phyloP scores from a whole-genome alignment of 2,329 filamentous ascomycete genomes.

The Penicillium capsulatum region DNA sequence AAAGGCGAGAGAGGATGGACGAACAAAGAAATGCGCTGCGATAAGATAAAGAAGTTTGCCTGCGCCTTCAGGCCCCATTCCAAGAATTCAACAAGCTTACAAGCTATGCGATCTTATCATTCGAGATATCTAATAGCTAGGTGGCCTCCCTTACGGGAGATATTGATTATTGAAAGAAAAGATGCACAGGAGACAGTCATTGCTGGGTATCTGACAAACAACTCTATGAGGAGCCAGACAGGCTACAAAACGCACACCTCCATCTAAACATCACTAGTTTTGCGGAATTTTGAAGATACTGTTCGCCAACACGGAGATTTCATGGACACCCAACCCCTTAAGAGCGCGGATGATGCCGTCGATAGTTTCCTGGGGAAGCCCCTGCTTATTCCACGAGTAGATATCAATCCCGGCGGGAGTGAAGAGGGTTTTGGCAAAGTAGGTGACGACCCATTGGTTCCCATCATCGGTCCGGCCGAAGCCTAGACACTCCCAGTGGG shows the following conservation, averaged over 20 bases:
- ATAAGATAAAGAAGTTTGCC: slow-evolving; percentile 9
- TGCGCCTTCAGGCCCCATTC: not conserved
- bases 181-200: no score
- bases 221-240: no score
- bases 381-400: slow-evolving; percentile 54
- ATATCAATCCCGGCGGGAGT: slow-evolving; percentile 78
- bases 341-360: slow-evolving; percentile 13
- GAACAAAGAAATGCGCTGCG: slow-evolving; percentile 7
- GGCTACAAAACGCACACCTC: no score
- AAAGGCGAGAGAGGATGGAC: slow-evolving; percentile 1
- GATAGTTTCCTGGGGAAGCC: slow-evolving; percentile 1
- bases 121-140: no score
- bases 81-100: no score
- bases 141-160: no score
- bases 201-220: no score
- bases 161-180: no score
- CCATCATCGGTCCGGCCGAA: slow-evolving; percentile 35
- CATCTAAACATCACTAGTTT: slow-evolving; percentile 2
- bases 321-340: slow-evolving; percentile 5
- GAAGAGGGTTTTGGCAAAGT: slow-evolving; percentile 78
- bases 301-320: slow-evolving; percentile 11
- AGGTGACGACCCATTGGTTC: slow-evolving; percentile 69
- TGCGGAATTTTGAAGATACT: slow-evolving; percentile 13
- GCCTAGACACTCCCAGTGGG: slow-evolving; percentile 64
- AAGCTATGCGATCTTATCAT: no score